These are phyloP conservation scores for Phtheirospermum japonicum DNA, from an alignment of 257 asterid species.

Conservation along the genomic window DNA sequence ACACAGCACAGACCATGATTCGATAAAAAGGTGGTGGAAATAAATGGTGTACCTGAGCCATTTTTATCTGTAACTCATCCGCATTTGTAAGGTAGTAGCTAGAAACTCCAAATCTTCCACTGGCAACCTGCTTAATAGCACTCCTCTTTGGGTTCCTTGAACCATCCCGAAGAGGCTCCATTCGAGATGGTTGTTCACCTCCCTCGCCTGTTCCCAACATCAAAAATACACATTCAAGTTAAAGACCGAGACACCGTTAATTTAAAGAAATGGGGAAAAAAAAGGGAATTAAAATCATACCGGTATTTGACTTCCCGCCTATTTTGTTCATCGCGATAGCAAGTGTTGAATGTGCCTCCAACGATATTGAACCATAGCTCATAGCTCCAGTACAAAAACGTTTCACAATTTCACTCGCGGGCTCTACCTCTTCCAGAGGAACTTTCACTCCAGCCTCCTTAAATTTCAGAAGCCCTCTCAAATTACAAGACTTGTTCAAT, in stretches of 20 bases:
- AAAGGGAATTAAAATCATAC: constrained; percentile 35
- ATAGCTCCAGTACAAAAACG: constrained; percentile 96
- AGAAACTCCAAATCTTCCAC: constrained; percentile 99
- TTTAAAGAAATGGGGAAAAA: background rate
- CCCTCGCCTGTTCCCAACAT: constrained; percentile 73
- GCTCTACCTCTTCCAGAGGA: constrained; percentile 88
- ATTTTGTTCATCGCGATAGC: constrained; percentile 93
- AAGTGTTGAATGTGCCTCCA: constrained; percentile 94
- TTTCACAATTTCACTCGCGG: constrained; percentile 92
- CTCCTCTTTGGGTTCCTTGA: constrained; percentile 89
- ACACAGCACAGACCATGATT: constrained; percentile 14
- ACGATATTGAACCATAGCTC: constrained; percentile 97
- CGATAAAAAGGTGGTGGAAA: background rate
- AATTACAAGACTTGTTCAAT: constrained; percentile 80
- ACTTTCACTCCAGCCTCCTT: constrained; percentile 57
- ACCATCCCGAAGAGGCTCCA: constrained; percentile 95
- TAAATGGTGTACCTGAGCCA: constrained; percentile 83
- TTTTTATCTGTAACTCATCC: constrained; percentile 89
- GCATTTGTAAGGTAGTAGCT: constrained; percentile 97
- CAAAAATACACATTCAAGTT: background rate
- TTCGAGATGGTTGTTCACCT: constrained; percentile 97
- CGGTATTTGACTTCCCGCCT: constrained; percentile 97
- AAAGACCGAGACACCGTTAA: too few relatives aligned
- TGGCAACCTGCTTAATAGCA: constrained; percentile 97
- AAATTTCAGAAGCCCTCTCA: constrained; percentile 94